Evolutionary conservation across 371 early-diverging fungal species (phyloP), one percentile per base, ranked within the genome.

Genomic region (Rhizopus delemar): DNA sequence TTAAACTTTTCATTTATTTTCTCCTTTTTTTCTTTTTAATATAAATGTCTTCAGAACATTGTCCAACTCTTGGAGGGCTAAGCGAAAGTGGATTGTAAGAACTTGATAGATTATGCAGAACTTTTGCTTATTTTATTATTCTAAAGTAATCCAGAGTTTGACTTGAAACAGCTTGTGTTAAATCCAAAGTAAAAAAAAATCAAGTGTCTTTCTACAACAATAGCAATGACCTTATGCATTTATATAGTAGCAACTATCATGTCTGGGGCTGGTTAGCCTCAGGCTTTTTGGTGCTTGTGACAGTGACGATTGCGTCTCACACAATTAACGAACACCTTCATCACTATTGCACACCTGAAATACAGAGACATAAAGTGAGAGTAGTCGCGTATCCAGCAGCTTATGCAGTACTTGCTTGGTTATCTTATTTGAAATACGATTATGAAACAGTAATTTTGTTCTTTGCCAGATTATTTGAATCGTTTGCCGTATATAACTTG

Each of bases 401-500:
- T 12, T 80, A 77, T 59, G 63, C 77, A 11, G 68, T 75, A 2
- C 46, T 77, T 12, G 72, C 77, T n/a, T 80, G 80, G 80, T 15
- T 79, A 6, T 75, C 80, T 0, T 79, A 79, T 61, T 53, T 79
- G 16, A 65, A 73, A 39, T 79, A 79, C 29, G 74, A 76, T 54
- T 76, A 76, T 41, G 65, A 72, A 13, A 80, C 80, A 6, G 74
- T 74, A 9, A 77, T 80, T 32, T 66, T 75, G 59, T 80, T 80
- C 50, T 80, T 77, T 62, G 80, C 80, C 4, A 66, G 72, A 2
- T 33, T 80, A 5, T 75, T 77, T 45, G 80, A 77, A 59, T 70
- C 77, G 0, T 76, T 80, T 66, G 80, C 80, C 8, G 78, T 80
- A 9, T 80, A 69, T 49, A 80, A 80, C 51, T 32, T 80, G 12